phyloP scores from a whole-genome alignment of 805 yeast species.

The Candida berthetii region DNA sequence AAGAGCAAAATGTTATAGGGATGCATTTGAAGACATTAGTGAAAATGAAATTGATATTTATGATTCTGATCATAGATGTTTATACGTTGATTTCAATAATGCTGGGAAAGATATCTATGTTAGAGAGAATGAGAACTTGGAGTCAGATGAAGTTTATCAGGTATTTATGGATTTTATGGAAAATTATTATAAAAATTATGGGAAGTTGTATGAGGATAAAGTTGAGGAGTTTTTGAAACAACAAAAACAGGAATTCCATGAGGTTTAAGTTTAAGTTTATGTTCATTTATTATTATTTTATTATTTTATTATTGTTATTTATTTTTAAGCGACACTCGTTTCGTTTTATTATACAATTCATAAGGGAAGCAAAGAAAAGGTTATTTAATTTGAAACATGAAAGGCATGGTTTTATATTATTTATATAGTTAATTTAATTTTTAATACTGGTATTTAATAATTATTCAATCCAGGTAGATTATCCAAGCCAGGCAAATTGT shows the following conservation, averaged over 20 bases:
- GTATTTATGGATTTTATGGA: constrained; percentile 25
- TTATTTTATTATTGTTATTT: too few relatives aligned
- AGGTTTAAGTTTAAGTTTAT: too few relatives aligned
- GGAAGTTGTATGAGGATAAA: constrained; percentile 22
- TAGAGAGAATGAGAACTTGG: constrained; percentile 16
- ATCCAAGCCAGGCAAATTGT: neutral
- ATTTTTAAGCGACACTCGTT: too few relatives aligned
- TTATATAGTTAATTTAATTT: too few relatives aligned
- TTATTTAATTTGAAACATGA: too few relatives aligned
- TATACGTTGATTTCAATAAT: constrained; percentile 14
- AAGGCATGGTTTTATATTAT: neutral
- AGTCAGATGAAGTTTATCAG: constrained; percentile 9
- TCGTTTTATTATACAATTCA: too few relatives aligned
- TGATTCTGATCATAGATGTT: constrained; percentile 14
- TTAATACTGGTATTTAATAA: too few relatives aligned
- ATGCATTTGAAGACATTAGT: constrained; percentile 31
- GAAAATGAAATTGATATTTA: constrained; percentile 22
- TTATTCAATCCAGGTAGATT: neutral
- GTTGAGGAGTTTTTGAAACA: constrained; percentile 19
- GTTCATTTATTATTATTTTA: neutral
- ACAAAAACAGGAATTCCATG: neutral
- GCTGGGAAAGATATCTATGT: constrained; percentile 16
- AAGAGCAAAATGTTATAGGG: constrained; percentile 46
- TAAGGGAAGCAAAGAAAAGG: too few relatives aligned
- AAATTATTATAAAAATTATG: constrained; percentile 26